phyloP scores from a whole-genome alignment of 768 basidiomycete genomes.

The Lactifluus hygrophoroides region DNA sequence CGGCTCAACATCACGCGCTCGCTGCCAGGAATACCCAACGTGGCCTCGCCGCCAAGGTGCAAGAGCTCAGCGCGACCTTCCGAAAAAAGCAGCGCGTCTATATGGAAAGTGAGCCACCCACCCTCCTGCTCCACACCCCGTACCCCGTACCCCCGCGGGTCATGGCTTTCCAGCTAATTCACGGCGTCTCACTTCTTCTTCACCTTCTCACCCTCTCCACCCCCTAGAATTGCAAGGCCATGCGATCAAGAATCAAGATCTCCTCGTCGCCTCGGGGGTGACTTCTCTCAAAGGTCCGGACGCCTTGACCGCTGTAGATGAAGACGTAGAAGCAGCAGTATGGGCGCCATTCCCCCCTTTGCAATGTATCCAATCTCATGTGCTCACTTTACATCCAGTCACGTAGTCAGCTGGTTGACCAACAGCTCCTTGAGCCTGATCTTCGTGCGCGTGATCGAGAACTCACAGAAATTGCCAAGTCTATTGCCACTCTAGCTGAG shows the following conservation, averaged over 20 bases:
- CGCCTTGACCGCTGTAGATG: slow-evolving; percentile 76
- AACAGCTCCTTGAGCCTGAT: slow-evolving; percentile 32
- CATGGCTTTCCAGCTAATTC: slow-evolving; percentile 3
- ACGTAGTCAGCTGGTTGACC: slow-evolving; percentile 26
- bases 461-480: slow-evolving; percentile 83
- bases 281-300: slow-evolving; percentile 78
- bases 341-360: slow-evolving; percentile 26
- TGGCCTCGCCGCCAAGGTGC: slow-evolving; percentile 91
- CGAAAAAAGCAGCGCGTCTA: slow-evolving; percentile 98
- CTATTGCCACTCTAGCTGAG: slow-evolving; percentile 85
- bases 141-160: slow-evolving; percentile 14
- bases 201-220: slow-evolving; percentile 2
- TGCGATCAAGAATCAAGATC: slow-evolving; percentile 94
- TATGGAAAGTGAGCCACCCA: slow-evolving; percentile 78
- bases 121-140: slow-evolving; percentile 11
- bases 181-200: background rate
- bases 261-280: slow-evolving; percentile 82
- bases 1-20: slow-evolving; percentile 42
- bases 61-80: slow-evolving; percentile 85
- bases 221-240: slow-evolving; percentile 85
- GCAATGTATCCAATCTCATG: slow-evolving; percentile 2
- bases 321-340: slow-evolving; percentile 79
- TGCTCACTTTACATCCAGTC: slow-evolving; percentile 24
- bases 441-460: slow-evolving; percentile 53
- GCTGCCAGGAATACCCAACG: slow-evolving; percentile 93